phyloP scores from a whole-genome alignment of 148 eudicot genomes.

The Rhododendron ovatum region DNA sequence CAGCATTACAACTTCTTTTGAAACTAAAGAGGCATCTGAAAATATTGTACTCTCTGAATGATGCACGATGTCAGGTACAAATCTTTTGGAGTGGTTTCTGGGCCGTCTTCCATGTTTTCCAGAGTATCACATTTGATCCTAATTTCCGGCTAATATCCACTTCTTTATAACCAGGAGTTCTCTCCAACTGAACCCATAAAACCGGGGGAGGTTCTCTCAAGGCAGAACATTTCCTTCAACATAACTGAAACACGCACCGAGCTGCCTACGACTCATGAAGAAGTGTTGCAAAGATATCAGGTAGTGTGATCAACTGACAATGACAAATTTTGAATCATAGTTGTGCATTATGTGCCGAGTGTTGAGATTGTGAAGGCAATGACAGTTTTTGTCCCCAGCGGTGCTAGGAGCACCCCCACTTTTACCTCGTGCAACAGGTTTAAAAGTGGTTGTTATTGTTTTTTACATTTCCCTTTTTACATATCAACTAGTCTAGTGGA shows the following conservation, averaged over 20 bases:
- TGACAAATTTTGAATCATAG: no score
- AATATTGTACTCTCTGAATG: slow-evolving; percentile 73
- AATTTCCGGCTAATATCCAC: not conserved
- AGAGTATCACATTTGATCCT: not conserved
- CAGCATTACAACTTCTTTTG: slow-evolving; percentile 79
- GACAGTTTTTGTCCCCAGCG: not conserved
- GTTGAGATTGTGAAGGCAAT: not conserved
- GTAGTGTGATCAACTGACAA: slow-evolving; percentile 25
- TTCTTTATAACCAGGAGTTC: slow-evolving; percentile 51
- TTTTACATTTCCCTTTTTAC: not conserved
- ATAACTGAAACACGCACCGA: slow-evolving; percentile 40
- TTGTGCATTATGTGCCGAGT: not conserved
- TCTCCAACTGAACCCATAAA: slow-evolving; percentile 82
- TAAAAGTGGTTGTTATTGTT: not conserved
- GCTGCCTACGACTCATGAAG: slow-evolving; percentile 60
- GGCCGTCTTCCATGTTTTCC: not conserved
- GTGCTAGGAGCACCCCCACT: not conserved
- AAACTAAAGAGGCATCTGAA: slow-evolving; percentile 92
- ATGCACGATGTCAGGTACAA: slow-evolving; percentile 85
- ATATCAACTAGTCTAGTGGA: not conserved
- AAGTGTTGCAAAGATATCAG: slow-evolving; percentile 85
- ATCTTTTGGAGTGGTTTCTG: not conserved
- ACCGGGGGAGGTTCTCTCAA: slow-evolving; percentile 69
- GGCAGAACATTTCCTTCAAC: slow-evolving; percentile 70
- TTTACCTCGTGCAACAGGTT: not conserved